Percentiles rank a stretch among this genome's conserved stretches.
phyloP scores from a whole-genome alignment of 768 basidiomycete species.

The Tremella mesenterica region DNA sequence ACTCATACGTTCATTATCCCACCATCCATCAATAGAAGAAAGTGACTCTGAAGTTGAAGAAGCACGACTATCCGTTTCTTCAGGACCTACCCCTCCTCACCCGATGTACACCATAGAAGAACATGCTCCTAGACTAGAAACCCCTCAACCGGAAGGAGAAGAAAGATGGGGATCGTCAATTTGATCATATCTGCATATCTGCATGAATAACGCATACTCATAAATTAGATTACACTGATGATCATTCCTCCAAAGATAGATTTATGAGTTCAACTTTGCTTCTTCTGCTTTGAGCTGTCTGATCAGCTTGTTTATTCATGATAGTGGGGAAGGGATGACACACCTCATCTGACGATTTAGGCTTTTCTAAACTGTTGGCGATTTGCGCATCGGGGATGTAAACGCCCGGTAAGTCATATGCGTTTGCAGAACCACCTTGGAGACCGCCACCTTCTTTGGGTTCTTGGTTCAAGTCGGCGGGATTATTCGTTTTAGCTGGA shows the following conservation, averaged over 20 bases:
- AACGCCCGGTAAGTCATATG: conserved; percentile 37
- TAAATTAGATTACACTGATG: not conserved
- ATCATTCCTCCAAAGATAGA: not conserved
- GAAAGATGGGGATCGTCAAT: not conserved
- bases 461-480: conserved; percentile 38
- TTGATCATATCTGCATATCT: not conserved
- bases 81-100: not conserved
- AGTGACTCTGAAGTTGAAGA: conserved; percentile 14
- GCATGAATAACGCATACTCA: not conserved
- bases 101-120: not conserved
- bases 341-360: conserved; percentile 44
- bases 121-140: not conserved
- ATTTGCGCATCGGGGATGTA: conserved; percentile 31
- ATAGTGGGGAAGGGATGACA: conserved; percentile 7
- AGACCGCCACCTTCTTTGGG: conserved; percentile 36
- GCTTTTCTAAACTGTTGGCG: conserved; percentile 39
- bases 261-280: conserved; percentile 32
- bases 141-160: not conserved
- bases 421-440: conserved; percentile 33
- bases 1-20: conserved; percentile 13
- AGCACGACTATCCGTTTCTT: conserved; percentile 5
- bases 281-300: conserved; percentile 35
- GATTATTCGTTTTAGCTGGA: conserved; percentile 44
- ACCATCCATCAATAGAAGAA: conserved; percentile 7
- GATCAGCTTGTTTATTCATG: not conserved